Evolutionary conservation across 176 grass and related monocot genomes (phyloP).

Genomic region (Canna indica): DNA sequence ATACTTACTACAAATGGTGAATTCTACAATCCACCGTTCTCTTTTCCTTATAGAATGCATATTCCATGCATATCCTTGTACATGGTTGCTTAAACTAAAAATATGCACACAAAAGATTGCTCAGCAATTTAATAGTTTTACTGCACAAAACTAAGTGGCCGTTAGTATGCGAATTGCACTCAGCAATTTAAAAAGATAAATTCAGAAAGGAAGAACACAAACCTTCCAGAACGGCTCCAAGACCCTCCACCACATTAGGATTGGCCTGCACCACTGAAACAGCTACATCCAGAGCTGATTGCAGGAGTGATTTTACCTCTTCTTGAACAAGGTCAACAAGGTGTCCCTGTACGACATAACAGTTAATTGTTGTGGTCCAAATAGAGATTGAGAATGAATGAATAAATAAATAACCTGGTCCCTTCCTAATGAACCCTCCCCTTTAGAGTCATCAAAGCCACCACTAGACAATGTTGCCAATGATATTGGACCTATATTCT

Average conservation of each 20-base stretch:
- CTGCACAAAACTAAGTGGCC: too few relatives aligned
- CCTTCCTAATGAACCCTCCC: slow-evolving; percentile 74
- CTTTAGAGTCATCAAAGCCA: slow-evolving; percentile 81
- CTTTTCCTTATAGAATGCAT: too few relatives aligned
- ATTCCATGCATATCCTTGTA: too few relatives aligned
- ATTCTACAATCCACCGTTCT: too few relatives aligned
- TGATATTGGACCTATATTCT: slow-evolving; percentile 74
- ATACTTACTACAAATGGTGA: too few relatives aligned
- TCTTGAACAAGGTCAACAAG: slow-evolving; percentile 83
- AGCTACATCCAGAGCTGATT: slow-evolving; percentile 89
- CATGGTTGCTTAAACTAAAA: too few relatives aligned
- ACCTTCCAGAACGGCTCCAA: slow-evolving; percentile 98
- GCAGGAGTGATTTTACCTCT: slow-evolving; percentile 79
- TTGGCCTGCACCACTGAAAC: slow-evolving; percentile 85
- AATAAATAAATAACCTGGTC: slow-evolving; percentile 60
- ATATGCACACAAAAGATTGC: too few relatives aligned
- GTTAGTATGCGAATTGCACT: too few relatives aligned
- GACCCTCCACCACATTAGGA: slow-evolving; percentile 79
- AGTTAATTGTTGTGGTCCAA: slow-evolving; percentile 20
- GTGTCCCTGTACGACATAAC: slow-evolving; percentile 51
- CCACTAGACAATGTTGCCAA: slow-evolving; percentile 76
- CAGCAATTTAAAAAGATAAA: too few relatives aligned
- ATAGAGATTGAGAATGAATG: slow-evolving; percentile 6
- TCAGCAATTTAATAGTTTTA: too few relatives aligned
- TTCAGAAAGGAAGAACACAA: background rate